Conservation (phyloP, 140 eudicot species). For the Oenanthe javanica region DNA sequence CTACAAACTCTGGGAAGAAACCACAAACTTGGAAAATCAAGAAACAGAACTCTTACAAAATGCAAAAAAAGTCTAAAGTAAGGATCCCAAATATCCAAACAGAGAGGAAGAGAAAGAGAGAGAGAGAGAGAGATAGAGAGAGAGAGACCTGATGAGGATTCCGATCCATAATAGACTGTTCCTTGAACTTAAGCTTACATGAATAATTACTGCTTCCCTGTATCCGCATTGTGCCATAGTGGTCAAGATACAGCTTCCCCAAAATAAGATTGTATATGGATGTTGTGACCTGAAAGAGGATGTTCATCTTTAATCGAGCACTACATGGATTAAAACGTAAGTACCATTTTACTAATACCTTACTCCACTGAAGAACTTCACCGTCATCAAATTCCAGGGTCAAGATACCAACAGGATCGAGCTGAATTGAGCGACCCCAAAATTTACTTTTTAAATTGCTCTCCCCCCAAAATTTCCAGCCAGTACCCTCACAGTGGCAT, state of each 20-base stretch:
- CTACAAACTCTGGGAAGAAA: background rate
- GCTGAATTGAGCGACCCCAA: conserved; percentile 99
- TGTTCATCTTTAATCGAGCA: conserved; percentile 6
- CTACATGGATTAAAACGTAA: background rate
- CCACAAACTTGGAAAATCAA: background rate
- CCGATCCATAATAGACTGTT: conserved; percentile 88
- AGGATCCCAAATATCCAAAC: background rate
- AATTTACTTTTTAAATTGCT: conserved; percentile 96
- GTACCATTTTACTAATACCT: conserved; percentile 39
- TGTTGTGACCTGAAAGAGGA: conserved; percentile 77
- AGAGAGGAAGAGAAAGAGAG: background rate
- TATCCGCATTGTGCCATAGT: conserved; percentile 94
- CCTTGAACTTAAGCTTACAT: conserved; percentile 89
- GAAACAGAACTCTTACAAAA: background rate
- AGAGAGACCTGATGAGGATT: conserved; percentile 88
- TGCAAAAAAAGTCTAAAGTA: background rate
- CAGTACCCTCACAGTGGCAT: conserved; percentile 96
- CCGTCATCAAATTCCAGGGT: conserved; percentile 96
- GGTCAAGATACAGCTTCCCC: conserved; percentile 93
- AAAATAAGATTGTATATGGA: conserved; percentile 93
- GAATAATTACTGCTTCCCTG: conserved; percentile 75
- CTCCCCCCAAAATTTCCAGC: conserved; percentile 96
- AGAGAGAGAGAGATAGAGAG: background rate
- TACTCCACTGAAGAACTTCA: conserved; percentile 91
- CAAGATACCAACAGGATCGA: conserved; percentile 84